Conservation (phyloP, 75 land plant genomes). For the Selaginella tamariscina region DNA sequence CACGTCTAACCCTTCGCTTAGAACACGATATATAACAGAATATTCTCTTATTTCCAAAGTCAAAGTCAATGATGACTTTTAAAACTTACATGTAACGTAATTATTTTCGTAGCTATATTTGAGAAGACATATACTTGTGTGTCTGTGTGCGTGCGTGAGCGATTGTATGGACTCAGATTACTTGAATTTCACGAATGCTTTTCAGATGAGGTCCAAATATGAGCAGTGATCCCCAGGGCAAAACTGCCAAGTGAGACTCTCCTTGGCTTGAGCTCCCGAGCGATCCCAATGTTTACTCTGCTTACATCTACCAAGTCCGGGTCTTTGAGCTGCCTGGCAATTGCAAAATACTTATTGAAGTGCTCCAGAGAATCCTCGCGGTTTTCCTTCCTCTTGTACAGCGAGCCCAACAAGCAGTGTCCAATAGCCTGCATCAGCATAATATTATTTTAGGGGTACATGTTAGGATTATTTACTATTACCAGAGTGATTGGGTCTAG, state of each 20-base stretch:
- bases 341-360: constrained; percentile 12
- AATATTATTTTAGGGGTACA: no score
- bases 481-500: constrained; percentile 19
- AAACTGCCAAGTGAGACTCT: neutral
- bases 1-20: no score
- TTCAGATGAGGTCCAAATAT: neutral
- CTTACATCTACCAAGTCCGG: constrained; percentile 13
- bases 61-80: no score
- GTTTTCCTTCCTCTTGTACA: constrained; percentile 10
- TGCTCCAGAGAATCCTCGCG: constrained; percentile 13
- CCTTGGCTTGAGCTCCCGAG: neutral
- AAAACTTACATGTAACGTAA: no score
- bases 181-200: no score
- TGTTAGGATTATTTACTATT: neutral
- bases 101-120: no score
- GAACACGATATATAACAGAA: no score
- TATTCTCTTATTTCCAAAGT: no score
- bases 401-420: constrained; percentile 14
- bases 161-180: no score
- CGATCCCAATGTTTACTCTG: constrained; percentile 17
- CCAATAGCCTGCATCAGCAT: constrained; percentile 19
- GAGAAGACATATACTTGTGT: no score
- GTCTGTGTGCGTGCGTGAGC: no score
- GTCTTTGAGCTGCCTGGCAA: constrained; percentile 8
- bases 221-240: neutral